These are phyloP conservation scores for Mimosa pudica DNA, from an alignment of 306 rosid species.

Conservation along the genomic window DNA sequence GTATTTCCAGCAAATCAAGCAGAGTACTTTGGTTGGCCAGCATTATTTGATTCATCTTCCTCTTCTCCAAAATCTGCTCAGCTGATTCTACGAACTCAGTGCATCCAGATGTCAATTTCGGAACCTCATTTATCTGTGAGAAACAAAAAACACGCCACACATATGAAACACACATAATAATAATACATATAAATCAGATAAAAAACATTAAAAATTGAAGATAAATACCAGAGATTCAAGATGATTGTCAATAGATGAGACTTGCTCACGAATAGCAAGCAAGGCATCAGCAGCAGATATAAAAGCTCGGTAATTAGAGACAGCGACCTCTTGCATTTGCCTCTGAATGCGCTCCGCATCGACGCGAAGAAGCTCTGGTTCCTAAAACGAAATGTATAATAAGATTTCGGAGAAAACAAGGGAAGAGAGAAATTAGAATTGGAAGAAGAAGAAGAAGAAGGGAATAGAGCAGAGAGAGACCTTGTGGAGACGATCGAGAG, in stretches of 20 bases:
- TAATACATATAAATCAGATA: not conserved
- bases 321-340: conserved; percentile 99
- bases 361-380: conserved; percentile 96
- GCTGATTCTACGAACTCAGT: conserved; percentile 88
- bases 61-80: conserved; percentile 84
- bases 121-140: conserved; percentile 31
- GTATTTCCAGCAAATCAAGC: conserved; percentile 78
- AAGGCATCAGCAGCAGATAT: conserved; percentile 90
- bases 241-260: conserved; percentile 25
- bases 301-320: conserved; percentile 83
- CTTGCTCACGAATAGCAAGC: conserved; percentile 87
- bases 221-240: conserved; percentile 27
- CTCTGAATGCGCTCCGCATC: conserved; percentile 97
- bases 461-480: conserved; percentile 24
- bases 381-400: conserved; percentile 39
- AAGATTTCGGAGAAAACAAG: too few species aligned
- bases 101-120: conserved; percentile 82
- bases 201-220: not conserved
- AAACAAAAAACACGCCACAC: not conserved
- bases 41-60: conserved; percentile 97
- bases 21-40: conserved; percentile 87
- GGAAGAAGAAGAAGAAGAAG: conserved; percentile 1
- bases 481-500: conserved; percentile 97
- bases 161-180: not conserved
- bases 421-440: too few species aligned